These are phyloP conservation scores for Nothophytophthora sp. DNA, from an alignment of 352 stramenopile species.

Conservation along the genomic window DNA sequence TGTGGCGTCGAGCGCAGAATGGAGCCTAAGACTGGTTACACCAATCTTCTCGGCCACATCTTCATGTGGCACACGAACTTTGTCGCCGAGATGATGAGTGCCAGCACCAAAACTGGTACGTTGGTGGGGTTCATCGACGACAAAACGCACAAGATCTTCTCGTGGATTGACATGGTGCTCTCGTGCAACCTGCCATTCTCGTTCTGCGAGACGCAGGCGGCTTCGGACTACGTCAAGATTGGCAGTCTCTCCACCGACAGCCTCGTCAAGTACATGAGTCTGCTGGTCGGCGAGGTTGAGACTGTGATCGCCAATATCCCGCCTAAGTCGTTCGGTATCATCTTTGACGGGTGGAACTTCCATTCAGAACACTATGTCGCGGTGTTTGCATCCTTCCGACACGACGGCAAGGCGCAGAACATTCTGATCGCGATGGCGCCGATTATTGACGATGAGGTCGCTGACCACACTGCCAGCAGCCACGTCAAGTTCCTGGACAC, in stretches of 20 bases:
- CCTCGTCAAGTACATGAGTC: neutral
- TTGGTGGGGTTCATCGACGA: neutral
- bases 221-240: neutral
- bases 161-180: neutral
- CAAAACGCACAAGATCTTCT: neutral
- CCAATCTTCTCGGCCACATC: neutral
- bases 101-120: neutral
- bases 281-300: neutral
- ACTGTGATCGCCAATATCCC: neutral
- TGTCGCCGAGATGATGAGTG: neutral
- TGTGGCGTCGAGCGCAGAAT: neutral
- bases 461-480: neutral
- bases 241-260: neutral
- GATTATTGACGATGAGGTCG: neutral
- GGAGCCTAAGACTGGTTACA: conserved; percentile 1
- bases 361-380: neutral
- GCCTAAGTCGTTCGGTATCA: neutral
- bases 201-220: neutral
- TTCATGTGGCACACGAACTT: neutral
- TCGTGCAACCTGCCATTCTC: neutral
- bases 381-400: neutral
- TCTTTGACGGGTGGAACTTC: neutral
- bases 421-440: conserved; percentile 1
- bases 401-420: neutral
- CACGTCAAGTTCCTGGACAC: conserved; percentile 3